Base-by-base conservation (phyloP, 1,139 yeast species). In the Yamadazyma buinensis region DNA sequence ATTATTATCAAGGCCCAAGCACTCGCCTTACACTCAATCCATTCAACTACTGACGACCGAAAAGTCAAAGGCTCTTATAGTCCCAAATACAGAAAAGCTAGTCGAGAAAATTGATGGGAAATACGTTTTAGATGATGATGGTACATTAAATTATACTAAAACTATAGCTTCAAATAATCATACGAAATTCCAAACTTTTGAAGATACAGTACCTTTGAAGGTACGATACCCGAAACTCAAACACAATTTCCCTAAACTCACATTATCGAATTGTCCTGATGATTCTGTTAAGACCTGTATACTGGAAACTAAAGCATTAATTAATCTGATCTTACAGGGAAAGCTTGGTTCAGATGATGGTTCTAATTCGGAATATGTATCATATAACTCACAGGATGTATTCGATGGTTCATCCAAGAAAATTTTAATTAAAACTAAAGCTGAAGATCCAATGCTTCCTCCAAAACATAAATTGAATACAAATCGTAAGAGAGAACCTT, bases 371-470 rank as follows among this genome's bases (percentile, higher is more conserved):
- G 40, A 54, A 7, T 44, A 43, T 29, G 47, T 61, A 3, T 48
- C 52, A 5, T 57, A 57, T 38, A 44, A 49, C 1, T 37, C 61
- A 1, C 48, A 42, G 11, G 43, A 47, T 10, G 41, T 48, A 3
- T 43, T 38, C 7, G 46, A 29, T 10, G 55, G 54, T 3, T 35
- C 47, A 15, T 57, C 49, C 23, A 51, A 59, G 30, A 43, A 49
- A 1, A 50, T 68, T 5, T 63, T 64, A 36, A 55, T 67, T 20
- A 47, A 57, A 33, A 52, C 54, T 20, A 57, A 56, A 35, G 75
- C 77, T 38, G 73, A 75, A 34, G 98, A 92, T 60, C 98, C 97
- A 0, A 72, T 90, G 72, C 77, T 86, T 23, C 97, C 97, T 0
- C 80, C 92, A 0, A 77, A 77, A 42, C 82, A 83, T 61, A 82